A percentile compares a stretch with the other conserved stretches of the same genome.
Evolutionary conservation across 2,329 filamentous ascomycete species (phyloP).

Genomic region (Corynespora cassiicola): DNA sequence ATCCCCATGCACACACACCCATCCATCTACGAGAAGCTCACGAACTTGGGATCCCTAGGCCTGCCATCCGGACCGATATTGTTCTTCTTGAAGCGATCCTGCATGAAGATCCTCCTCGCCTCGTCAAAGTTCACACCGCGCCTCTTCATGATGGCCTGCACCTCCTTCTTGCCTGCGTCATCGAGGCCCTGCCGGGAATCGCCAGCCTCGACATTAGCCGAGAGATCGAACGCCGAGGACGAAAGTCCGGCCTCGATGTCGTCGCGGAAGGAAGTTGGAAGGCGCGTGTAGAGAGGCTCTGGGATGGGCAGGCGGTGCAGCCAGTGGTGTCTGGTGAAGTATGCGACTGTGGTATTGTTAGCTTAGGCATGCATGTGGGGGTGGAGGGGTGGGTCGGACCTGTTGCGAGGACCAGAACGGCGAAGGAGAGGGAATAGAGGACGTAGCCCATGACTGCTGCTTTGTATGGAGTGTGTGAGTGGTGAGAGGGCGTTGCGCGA

Average conservation of each 20-base stretch:
- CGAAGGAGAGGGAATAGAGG: conserved; percentile 77
- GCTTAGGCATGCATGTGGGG: conserved; percentile 15
- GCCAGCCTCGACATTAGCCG: conserved; percentile 77
- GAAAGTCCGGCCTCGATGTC: conserved; percentile 90
- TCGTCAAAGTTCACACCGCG: conserved; percentile 86
- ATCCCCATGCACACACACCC: too few relatives aligned
- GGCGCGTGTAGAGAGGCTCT: conserved; percentile 74
- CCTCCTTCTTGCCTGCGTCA: conserved; percentile 77
- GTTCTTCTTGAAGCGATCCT: conserved; percentile 84
- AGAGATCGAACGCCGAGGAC: conserved; percentile 82
- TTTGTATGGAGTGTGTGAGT: conserved; percentile 6
- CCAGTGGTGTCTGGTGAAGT: conserved; percentile 83
- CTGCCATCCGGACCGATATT: conserved; percentile 87
- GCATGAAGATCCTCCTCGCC: conserved; percentile 83
- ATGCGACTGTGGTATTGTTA: conserved; percentile 64
- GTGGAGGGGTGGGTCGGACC: conserved; percentile 52
- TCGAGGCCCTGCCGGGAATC: conserved; percentile 85
- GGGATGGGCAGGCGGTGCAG: conserved; percentile 69
- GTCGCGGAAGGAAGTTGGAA: conserved; percentile 77
- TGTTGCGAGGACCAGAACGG: conserved; percentile 74
- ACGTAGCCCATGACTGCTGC: conserved; percentile 73
- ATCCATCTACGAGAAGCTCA: conserved; percentile 74
- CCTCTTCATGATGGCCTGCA: conserved; percentile 90
- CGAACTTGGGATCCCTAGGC: conserved; percentile 92
- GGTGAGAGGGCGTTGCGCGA: conserved; percentile 2